Evolutionary conservation across 225 moss, liverwort and hornwort genomes (phyloP).

Genomic region (Pseudoscleropodium purum): DNA sequence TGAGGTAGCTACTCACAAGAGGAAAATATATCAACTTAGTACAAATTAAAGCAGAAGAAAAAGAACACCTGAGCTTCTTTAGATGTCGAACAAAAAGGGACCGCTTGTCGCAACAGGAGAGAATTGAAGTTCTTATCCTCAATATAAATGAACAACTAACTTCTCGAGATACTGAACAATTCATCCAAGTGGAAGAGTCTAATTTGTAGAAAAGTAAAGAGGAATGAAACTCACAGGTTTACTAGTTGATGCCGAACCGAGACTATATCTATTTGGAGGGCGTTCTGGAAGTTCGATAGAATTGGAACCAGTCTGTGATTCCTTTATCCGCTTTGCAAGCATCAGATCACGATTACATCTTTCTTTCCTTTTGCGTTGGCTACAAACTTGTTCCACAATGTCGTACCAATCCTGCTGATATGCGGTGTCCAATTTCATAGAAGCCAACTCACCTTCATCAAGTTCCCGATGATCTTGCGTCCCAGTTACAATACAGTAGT

Average conservation of each 20-base stretch:
- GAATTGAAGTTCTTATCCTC: background rate
- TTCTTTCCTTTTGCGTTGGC: background rate
- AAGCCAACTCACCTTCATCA: background rate
- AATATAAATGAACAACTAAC: background rate
- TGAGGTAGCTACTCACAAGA: background rate
- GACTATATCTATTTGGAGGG: background rate
- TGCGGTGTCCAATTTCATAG: background rate
- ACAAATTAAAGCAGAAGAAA: background rate
- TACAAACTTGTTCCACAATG: background rate
- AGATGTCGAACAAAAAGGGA: background rate
- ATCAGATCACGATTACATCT: background rate
- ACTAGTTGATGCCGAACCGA: background rate
- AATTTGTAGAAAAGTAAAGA: background rate
- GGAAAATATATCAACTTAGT: background rate
- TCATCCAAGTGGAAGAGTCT: background rate
- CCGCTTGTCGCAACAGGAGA: no score
- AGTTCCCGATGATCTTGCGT: background rate
- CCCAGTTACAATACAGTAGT: background rate
- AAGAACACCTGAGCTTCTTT: background rate
- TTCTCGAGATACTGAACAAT: background rate
- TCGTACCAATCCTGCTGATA: slow-evolving; percentile 2
- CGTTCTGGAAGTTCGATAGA: background rate
- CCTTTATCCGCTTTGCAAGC: background rate
- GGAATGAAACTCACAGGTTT: background rate
- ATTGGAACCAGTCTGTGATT: background rate